Base-by-base conservation (phyloP, 352 stramenopile species). In the Globisporangium rhizosaccharum region DNA sequence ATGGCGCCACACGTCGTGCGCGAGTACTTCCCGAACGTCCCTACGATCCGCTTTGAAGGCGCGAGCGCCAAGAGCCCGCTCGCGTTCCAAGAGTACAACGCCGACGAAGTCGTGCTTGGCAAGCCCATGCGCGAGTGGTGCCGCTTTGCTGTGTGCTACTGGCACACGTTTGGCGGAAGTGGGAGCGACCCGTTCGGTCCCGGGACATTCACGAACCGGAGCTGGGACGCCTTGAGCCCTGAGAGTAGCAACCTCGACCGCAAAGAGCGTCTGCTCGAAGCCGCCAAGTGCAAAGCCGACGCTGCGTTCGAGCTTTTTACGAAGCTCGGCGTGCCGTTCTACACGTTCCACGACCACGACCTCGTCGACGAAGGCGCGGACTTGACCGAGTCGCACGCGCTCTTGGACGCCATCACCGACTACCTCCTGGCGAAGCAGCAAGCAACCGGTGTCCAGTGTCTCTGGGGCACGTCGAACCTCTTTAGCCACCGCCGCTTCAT, bases 291-390 rank as follows among this genome's bases (percentile, higher is more conserved):
- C 55, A 82, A 83, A 53, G 75, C 80, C 46, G 79, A 93, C 67
- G 87, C 85, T 9, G 82, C 82, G 47, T 96, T 96, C 69, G 87
- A 96, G 73, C 70, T 95, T 50, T 90, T 95, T 66, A 84, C 70
- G 33, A 94, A 93, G 65, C 73, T 96, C 17, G 87, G 84, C 51
- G 74, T 94, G 33, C 69, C 79, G 54, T 94, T 73, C 66, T 96
- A 92, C 72, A 86, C 78, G 62, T 96, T 95, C 71, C 85, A 95
- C 63, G 87, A 96, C 70, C 59, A 75, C 30, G 87, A 96, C 51
- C 56, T 96, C 15, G 60, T 87, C n/a, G 75, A 72, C 14, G 82
- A 94, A 63, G 82, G 82, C 42, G 65, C 56, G 0, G 75, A 87
- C 53, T 72, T 90, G 39, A 41, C 39, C n/a, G 70, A 78, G 47